phyloP scores from a whole-genome alignment of 1,284 basidiomycete species.

The Irpex sp. region DNA sequence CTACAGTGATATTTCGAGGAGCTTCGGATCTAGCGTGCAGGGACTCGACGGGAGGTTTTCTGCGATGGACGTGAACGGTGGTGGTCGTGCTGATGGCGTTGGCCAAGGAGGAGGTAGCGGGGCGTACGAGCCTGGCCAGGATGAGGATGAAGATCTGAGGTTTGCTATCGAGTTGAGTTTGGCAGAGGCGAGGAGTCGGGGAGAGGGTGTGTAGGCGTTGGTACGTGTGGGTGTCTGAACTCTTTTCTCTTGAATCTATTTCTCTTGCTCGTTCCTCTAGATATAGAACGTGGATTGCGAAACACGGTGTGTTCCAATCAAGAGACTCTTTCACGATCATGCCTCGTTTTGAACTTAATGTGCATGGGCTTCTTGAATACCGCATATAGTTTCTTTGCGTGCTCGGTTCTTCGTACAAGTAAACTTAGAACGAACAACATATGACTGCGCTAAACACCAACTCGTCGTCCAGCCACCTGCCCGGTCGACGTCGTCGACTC shows the following conservation, averaged over 20 bases:
- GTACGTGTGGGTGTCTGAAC: not conserved
- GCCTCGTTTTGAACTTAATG: too few relatives aligned
- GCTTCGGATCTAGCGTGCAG: constrained; percentile 2
- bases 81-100: not conserved
- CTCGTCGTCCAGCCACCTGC: too few relatives aligned
- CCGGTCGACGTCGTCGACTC: too few relatives aligned
- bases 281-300: not conserved
- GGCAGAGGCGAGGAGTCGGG: constrained; percentile 30
- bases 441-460: too few relatives aligned
- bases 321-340: too few relatives aligned
- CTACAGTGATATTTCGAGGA: not conserved
- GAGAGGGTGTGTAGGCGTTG: constrained; percentile 17
- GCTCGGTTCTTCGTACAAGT: too few relatives aligned
- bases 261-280: not conserved
- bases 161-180: constrained; percentile 31
- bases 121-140: not conserved
- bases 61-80: not conserved
- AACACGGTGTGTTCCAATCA: too few relatives aligned
- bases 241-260: not conserved
- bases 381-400: too few relatives aligned
- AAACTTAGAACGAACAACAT: too few relatives aligned
- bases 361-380: too few relatives aligned
- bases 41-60: constrained; percentile 8
- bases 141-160: constrained; percentile 24
- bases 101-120: not conserved